Conservation (phyloP, 2,329 filamentous ascomycete genomes). For the Microcyclospora pomicola region DNA sequence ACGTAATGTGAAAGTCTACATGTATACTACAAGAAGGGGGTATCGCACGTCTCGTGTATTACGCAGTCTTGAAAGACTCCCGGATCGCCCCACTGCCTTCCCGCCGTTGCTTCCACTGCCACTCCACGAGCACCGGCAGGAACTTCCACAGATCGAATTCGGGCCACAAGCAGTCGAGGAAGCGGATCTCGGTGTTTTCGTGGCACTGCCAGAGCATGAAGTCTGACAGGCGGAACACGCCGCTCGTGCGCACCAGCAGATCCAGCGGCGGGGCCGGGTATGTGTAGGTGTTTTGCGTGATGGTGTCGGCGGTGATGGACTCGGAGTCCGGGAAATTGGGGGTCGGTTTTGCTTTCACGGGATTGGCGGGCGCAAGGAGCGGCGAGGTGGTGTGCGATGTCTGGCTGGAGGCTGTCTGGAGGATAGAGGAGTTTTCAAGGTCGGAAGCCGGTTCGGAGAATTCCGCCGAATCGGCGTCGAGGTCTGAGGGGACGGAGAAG, state of each 20-base stretch:
- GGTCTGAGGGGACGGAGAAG: conserved; percentile 8
- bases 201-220: conserved; percentile 99
- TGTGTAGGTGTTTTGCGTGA: conserved; percentile 81
- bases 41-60: no score
- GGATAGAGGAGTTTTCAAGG: conserved; percentile 14
- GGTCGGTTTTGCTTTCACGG: conserved; percentile 2
- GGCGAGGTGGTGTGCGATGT: conserved; percentile 27
- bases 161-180: conserved; percentile 85
- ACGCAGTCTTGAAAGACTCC: no score
- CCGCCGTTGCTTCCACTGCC: conserved; percentile 51
- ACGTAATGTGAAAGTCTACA: no score
- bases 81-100: conserved; percentile 4
- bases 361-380: conserved; percentile 12
- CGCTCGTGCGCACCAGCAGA: conserved; percentile 80
- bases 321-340: conserved; percentile 56
- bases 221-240: conserved; percentile 82
- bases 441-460: conserved; percentile 14
- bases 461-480: conserved; percentile 7
- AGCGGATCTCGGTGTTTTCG: conserved; percentile 81
- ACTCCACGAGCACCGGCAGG: conserved; percentile 81
- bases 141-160: conserved; percentile 93
- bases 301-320: conserved; percentile 66
- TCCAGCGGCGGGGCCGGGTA: conserved; percentile 64
- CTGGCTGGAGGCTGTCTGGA: conserved; percentile 25
- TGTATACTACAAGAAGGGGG: no score